Evolutionary conservation across 2,329 filamentous ascomycete species (phyloP).

Genomic region (Didymella exigua): DNA sequence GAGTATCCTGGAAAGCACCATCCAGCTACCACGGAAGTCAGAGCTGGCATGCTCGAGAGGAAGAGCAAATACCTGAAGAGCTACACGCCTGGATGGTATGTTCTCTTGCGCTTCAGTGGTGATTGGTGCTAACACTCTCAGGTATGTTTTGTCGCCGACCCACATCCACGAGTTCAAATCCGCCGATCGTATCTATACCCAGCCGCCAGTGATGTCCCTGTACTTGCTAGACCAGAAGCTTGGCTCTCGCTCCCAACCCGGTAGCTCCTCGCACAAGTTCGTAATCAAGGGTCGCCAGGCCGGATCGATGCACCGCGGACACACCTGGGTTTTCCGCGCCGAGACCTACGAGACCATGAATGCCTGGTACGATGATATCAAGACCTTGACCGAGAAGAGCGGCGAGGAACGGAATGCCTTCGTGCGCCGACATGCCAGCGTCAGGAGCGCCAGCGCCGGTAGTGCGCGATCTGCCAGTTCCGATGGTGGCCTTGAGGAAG

Average conservation of each 20-base stretch:
- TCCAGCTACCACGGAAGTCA: conserved; percentile 80
- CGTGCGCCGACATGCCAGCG: conserved; percentile 79
- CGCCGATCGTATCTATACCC: conserved; percentile 81
- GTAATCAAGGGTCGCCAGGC: conserved; percentile 96
- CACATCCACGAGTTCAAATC: conserved; percentile 99
- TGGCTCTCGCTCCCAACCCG: conserved; percentile 83
- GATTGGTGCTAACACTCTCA: conserved; percentile 45
- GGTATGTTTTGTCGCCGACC: conserved; percentile 94
- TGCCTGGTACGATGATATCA: conserved; percentile 95
- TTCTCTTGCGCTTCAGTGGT: conserved; percentile 13
- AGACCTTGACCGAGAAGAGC: conserved; percentile 83
- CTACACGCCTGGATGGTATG: conserved; percentile 92
- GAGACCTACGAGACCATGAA: conserved; percentile 90
- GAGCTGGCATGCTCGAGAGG: conserved; percentile 88
- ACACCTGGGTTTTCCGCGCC: conserved; percentile 71
- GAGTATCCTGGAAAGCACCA: conserved; percentile 91
- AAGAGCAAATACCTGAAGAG: conserved; percentile 99
- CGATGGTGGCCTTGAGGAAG: conserved; percentile 48
- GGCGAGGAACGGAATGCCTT: conserved; percentile 88
- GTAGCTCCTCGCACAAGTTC: conserved; percentile 93
- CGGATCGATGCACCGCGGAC: conserved; percentile 83
- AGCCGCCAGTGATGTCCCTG: conserved; percentile 93
- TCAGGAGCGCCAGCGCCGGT: conserved; percentile 74
- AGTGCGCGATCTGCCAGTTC: conserved; percentile 59
- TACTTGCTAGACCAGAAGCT: conserved; percentile 95